These are phyloP conservation scores for Phoma herbarum DNA, from an alignment of 2,329 filamentous ascomycete species.

Conservation along the genomic window DNA sequence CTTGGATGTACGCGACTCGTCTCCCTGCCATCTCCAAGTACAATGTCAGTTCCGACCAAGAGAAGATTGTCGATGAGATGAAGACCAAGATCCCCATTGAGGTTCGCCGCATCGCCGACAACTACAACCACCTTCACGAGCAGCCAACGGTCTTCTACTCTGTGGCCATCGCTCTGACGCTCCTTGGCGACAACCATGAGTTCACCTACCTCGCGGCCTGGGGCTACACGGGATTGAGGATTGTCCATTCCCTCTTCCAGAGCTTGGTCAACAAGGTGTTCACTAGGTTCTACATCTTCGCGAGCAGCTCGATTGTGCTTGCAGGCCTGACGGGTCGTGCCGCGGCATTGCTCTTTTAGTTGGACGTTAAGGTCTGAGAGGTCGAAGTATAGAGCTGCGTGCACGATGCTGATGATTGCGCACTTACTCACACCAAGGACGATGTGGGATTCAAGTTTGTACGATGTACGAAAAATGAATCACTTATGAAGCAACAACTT, in stretches of 20 bases:
- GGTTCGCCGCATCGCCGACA: conserved; percentile 20
- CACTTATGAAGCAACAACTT: neutral
- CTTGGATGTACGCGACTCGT: conserved; percentile 23
- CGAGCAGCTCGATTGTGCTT: conserved; percentile 14
- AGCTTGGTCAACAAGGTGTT: conserved; percentile 20
- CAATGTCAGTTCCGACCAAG: conserved; percentile 11
- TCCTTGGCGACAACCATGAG: conserved; percentile 19
- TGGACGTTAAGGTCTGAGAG: neutral
- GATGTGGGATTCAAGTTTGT: neutral
- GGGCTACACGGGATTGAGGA: conserved; percentile 21
- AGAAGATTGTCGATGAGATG: conserved; percentile 11
- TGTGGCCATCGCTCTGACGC: conserved; percentile 14
- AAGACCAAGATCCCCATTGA: conserved; percentile 21
- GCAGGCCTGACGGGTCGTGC: conserved; percentile 18
- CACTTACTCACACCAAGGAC: neutral
- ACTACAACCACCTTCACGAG: conserved; percentile 21
- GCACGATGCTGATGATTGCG: neutral
- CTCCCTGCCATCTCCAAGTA: conserved; percentile 21
- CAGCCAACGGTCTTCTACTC: conserved; percentile 20
- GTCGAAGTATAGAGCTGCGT: neutral
- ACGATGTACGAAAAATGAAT: neutral
- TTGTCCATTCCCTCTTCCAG: conserved; percentile 20
- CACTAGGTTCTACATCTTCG: conserved; percentile 19
- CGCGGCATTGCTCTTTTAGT: conserved; percentile 14
- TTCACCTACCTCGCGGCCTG: conserved; percentile 21